Evolutionary conservation across 371 early-diverging fungal species (phyloP).

Genomic region (Mucor plumbeus): DNA sequence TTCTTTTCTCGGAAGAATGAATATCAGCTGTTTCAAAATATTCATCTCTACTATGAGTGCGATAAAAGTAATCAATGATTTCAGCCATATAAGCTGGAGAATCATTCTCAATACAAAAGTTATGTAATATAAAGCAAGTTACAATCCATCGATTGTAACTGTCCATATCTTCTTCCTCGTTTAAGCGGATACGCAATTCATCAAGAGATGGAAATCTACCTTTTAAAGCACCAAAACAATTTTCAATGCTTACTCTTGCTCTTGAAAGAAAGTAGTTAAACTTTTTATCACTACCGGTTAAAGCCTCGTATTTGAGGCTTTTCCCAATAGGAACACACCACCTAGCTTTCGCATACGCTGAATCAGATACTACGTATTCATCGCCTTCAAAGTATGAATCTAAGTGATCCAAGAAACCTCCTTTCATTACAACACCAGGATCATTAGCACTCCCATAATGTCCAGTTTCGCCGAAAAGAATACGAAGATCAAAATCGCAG

Average conservation of each 20-base stretch:
- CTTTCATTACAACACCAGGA: neutral
- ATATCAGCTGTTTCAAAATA: neutral
- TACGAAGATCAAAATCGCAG: neutral
- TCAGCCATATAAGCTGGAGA: neutral
- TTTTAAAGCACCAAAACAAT: neutral
- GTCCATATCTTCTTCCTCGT: neutral
- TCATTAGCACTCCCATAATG: neutral
- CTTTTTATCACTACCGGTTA: neutral
- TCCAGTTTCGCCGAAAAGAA: neutral
- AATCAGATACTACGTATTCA: neutral
- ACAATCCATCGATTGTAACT: neutral
- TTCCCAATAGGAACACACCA: neutral
- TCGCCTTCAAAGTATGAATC: neutral
- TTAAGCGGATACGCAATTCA: neutral
- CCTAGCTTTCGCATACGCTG: neutral
- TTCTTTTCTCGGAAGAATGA: neutral
- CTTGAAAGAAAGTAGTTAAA: neutral
- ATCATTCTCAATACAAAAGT: constrained; percentile 25
- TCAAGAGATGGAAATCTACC: neutral
- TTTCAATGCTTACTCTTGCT: neutral
- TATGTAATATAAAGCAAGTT: neutral
- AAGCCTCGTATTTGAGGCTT: neutral
- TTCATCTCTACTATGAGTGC: neutral
- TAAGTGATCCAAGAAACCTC: neutral
- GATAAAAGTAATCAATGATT: neutral